Evolutionary conservation across 1,284 basidiomycete genomes (phyloP), one percentile per base, ranked within the genome.

Genomic region (Phellinidium pouzarii): DNA sequence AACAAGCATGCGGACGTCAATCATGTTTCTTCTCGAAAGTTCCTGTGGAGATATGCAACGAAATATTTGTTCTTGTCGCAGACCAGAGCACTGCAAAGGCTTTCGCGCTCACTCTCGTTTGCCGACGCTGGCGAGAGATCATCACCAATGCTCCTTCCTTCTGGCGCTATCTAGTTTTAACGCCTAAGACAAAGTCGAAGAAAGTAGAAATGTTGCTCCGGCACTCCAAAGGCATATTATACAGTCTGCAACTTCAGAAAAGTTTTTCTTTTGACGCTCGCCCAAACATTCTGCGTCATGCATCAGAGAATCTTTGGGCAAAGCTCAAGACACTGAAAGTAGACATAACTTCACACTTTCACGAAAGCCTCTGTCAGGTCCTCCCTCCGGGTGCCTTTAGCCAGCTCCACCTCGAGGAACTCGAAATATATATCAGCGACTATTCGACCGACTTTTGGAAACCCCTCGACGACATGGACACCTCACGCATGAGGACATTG

Each of bases 11-110:
- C n/a, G n/a, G n/a, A n/a, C 47, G 3, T 22, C 34, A 12, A n/a
- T 9, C 22, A 4, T 49, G 36, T 14, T 41, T 40, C 47, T 49
- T 49, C 38, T 40, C 36, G 36, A 23, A 25, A 23, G 17, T 49
- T 6, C 47, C 47, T 9, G 22, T 40, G 12, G 47, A 49, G 37
- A 49, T 49, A 9, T 49, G 36, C 12, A 40, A 22, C 36, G 47
- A 38, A 17, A 49, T 49, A 2, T 49, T 49, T 41, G 12, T 40
- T 29, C 20, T 49, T 25, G 47, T 41, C 17, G 34, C n/a, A 25
- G 47, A 41, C 4, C 3, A 40, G 12, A 46, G 44, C 27, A 34
- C 7, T 17, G 4, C 27, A 12, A 34, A 46, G 26, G 20, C 27
- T 17, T 22, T 44, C 26, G 47, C 38, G 22, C 38, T 49, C 8